phyloP scores from a whole-genome alignment of 768 basidiomycete genomes.

The Leccinum barrowsii region DNA sequence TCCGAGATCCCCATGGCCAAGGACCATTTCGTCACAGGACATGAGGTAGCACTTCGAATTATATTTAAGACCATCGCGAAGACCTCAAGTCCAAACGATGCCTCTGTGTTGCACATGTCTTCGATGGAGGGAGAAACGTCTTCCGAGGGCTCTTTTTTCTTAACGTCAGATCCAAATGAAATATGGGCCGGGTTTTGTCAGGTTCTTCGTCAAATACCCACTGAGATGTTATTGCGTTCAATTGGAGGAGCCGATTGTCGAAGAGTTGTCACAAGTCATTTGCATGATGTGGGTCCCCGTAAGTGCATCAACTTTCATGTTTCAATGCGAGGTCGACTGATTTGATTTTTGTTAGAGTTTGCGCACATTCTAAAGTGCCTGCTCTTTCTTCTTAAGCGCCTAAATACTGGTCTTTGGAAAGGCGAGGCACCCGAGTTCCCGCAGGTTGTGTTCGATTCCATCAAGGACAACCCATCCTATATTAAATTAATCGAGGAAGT shows the following conservation, averaged over 20 bases:
- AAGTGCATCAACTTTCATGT: slow-evolving; percentile 32
- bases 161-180: slow-evolving; percentile 38
- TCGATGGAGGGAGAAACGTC: slow-evolving; percentile 5
- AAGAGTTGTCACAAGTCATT: slow-evolving; percentile 55
- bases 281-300: slow-evolving; percentile 60
- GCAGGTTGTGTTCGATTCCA: slow-evolving; percentile 72
- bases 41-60: slow-evolving; percentile 43
- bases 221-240: slow-evolving; percentile 35
- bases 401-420: slow-evolving; percentile 61
- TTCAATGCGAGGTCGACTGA: background rate
- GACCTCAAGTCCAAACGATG: slow-evolving; percentile 1
- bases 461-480: slow-evolving; percentile 74
- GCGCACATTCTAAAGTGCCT: slow-evolving; percentile 54
- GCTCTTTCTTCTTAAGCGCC: slow-evolving; percentile 54
- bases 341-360: slow-evolving; percentile 47
- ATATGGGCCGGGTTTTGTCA: slow-evolving; percentile 51
- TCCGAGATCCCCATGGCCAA: slow-evolving; percentile 42
- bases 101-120: background rate
- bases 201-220: slow-evolving; percentile 54
- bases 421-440: slow-evolving; percentile 71
- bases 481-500: slow-evolving; percentile 40
- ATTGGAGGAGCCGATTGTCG: slow-evolving; percentile 42
- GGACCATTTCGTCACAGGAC: slow-evolving; percentile 46
- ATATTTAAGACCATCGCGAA: slow-evolving; percentile 30
- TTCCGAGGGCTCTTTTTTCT: slow-evolving; percentile 17